Percentiles rank a stretch among this genome's conserved stretches.
phyloP scores from a whole-genome alignment of 352 stramenopile genomes.

The Globisporangium okanoganense region DNA sequence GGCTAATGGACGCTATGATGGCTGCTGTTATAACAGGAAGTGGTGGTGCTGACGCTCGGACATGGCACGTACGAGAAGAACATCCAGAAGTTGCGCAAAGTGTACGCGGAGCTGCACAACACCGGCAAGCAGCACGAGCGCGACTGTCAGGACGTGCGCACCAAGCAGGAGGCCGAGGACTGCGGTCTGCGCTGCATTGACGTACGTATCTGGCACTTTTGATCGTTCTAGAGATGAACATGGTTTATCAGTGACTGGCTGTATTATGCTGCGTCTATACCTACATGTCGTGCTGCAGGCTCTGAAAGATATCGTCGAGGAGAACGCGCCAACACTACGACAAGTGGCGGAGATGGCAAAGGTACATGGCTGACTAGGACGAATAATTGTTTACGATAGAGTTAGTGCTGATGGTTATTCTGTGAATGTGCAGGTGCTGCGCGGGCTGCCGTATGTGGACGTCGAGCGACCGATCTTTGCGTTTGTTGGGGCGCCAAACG shows the following conservation, averaged over 20 bases:
- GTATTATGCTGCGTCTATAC: neutral
- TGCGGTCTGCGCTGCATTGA: slow-evolving; percentile 73
- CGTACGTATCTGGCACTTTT: slow-evolving; percentile 19
- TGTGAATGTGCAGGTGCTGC: slow-evolving; percentile 39
- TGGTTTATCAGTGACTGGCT: neutral
- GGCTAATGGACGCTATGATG: neutral
- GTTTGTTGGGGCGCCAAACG: slow-evolving; percentile 81
- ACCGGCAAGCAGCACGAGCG: slow-evolving; percentile 66
- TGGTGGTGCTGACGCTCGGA: slow-evolving; percentile 79
- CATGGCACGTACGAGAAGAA: slow-evolving; percentile 64
- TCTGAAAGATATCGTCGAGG: slow-evolving; percentile 42
- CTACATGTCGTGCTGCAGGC: slow-evolving; percentile 20
- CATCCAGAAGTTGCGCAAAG: slow-evolving; percentile 68
- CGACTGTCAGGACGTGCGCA: slow-evolving; percentile 61
- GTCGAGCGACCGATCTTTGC: slow-evolving; percentile 80
- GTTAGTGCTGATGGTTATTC: neutral
- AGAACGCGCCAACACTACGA: slow-evolving; percentile 32
- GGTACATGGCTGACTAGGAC: slow-evolving; percentile 17
- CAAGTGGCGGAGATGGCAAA: slow-evolving; percentile 63
- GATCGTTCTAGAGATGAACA: neutral
- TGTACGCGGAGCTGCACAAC: slow-evolving; percentile 78
- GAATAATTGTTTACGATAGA: no score
- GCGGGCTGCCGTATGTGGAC: slow-evolving; percentile 72
- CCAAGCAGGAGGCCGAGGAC: slow-evolving; percentile 78
- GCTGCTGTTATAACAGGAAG: slow-evolving; percentile 38